phyloP scores from a whole-genome alignment of 176 grass and related monocot species.

The Aegilops umbellulata region DNA sequence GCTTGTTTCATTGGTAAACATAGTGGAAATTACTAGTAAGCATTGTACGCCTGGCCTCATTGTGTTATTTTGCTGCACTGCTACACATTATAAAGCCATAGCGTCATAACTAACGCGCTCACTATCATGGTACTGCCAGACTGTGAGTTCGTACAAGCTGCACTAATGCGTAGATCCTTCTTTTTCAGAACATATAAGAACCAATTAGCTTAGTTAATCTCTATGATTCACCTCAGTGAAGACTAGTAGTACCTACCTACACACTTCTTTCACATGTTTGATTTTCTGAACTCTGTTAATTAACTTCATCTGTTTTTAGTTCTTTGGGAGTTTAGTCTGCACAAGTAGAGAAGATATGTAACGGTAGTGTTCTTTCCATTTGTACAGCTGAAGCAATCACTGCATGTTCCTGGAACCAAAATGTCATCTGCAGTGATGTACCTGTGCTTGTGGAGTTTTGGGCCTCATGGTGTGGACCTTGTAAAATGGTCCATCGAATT shows the following conservation, averaged over 20 bases:
- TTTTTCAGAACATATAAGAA: not conserved
- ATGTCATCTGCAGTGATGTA: constrained; percentile 72
- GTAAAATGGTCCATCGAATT: constrained; percentile 65
- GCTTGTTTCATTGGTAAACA: not conserved
- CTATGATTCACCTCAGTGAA: not conserved
- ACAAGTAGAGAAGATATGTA: constrained; percentile 22
- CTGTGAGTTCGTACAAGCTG: not conserved
- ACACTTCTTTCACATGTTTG: not conserved
- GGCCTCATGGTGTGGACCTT: constrained; percentile 93
- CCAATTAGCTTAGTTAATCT: constrained; percentile 14
- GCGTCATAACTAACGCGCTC: not conserved
- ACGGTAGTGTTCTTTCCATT: constrained; percentile 22
- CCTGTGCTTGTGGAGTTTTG: constrained; percentile 90
- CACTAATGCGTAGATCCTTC: not conserved
- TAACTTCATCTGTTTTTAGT: not conserved
- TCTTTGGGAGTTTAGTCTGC: not conserved
- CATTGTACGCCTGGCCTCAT: not conserved
- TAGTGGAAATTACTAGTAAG: not conserved
- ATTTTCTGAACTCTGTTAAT: not conserved
- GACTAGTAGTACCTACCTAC: not conserved
- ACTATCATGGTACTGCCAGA: not conserved
- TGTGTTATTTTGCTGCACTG: not conserved
- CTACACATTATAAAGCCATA: not conserved
- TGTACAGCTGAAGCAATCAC: constrained; percentile 78
- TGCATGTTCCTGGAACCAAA: constrained; percentile 69